Percentiles rank a stretch among this genome's conserved stretches.
Conservation (phyloP, 306 rosid species). For the Abrus precatorius region DNA sequence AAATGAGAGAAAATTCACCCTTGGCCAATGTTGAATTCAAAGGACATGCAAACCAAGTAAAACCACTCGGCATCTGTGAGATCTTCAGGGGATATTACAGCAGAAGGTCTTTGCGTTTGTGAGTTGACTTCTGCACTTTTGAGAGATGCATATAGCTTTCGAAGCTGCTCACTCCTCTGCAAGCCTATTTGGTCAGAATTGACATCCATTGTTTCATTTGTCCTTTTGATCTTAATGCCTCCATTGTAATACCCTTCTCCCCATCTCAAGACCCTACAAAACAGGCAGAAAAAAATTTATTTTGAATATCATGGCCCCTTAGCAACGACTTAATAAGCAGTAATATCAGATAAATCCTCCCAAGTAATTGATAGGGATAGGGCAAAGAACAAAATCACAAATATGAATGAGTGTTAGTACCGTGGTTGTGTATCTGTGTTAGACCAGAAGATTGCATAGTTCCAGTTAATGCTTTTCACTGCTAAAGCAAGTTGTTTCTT, state of each 20-base stretch:
- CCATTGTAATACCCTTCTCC: constrained; percentile 92
- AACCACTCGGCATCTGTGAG: constrained; percentile 91
- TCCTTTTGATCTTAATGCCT: constrained; percentile 86
- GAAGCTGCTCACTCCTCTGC: constrained; percentile 79
- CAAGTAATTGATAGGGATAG: too few relatives aligned
- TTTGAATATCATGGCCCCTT: constrained; percentile 4
- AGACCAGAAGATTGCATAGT: constrained; percentile 87
- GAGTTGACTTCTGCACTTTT: constrained; percentile 66
- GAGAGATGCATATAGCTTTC: constrained; percentile 76
- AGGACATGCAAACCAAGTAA: constrained; percentile 95
- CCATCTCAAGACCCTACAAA: constrained; percentile 78
- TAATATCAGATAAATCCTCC: background rate
- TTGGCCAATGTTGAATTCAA: constrained; percentile 77
- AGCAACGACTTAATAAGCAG: background rate
- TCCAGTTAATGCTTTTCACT: constrained; percentile 85
- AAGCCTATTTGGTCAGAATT: constrained; percentile 75
- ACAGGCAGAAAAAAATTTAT: background rate
- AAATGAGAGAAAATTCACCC: constrained; percentile 57
- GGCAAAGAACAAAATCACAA: too few relatives aligned
- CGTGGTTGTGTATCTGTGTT: constrained; percentile 67
- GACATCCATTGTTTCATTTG: constrained; percentile 70
- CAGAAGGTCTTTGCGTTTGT: constrained; percentile 77
- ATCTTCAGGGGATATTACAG: constrained; percentile 84
- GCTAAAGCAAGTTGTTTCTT: constrained; percentile 82
- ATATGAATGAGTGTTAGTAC: constrained; percentile 49